These are phyloP conservation scores for Parietichytrium sp. DNA, from an alignment of 108 stramenopile species.

Conservation along the genomic window DNA sequence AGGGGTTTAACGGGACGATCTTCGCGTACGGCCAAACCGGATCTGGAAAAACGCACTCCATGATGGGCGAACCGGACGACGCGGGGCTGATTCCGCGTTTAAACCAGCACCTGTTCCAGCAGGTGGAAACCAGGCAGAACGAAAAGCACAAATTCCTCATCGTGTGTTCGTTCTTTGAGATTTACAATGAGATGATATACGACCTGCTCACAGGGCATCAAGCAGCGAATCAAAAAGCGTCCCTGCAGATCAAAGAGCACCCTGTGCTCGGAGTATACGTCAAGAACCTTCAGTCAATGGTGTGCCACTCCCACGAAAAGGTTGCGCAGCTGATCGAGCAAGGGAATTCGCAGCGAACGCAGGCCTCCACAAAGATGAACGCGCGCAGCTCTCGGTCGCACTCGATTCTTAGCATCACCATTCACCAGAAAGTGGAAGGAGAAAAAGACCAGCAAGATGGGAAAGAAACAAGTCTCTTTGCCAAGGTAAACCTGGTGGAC, in stretches of 20 bases:
- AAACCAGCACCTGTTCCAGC: conserved; percentile 43
- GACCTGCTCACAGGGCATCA: conserved; percentile 60
- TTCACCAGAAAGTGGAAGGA: conserved; percentile 43
- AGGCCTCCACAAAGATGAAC: conserved; percentile 85
- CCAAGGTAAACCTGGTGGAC: conserved; percentile 77
- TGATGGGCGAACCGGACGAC: conserved; percentile 50
- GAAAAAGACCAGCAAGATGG: too few relatives aligned
- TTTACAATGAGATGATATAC: conserved; percentile 64
- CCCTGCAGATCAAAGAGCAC: too few relatives aligned
- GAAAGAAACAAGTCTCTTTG: conserved; percentile 45
- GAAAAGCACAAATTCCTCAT: not conserved
- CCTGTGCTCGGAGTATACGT: not conserved
- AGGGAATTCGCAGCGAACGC: conserved; percentile 64
- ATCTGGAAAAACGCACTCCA: conserved; percentile 61
- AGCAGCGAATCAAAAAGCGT: too few relatives aligned
- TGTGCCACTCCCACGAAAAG: conserved; percentile 58
- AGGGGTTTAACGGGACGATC: conserved; percentile 86
- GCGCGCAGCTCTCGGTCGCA: conserved; percentile 76
- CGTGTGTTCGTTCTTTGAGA: conserved; percentile 43
- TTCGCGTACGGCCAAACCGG: conserved; percentile 84
- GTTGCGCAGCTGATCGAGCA: conserved; percentile 63
- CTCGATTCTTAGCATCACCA: conserved; percentile 82
- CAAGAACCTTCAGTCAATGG: conserved; percentile 48
- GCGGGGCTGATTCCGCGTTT: conserved; percentile 51
- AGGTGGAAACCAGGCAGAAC: conserved; percentile 15